Percentiles rank a stretch among this genome's conserved stretches.
Evolutionary conservation across 2,329 filamentous ascomycete species (phyloP).

Genomic region (Bertia moriformis): DNA sequence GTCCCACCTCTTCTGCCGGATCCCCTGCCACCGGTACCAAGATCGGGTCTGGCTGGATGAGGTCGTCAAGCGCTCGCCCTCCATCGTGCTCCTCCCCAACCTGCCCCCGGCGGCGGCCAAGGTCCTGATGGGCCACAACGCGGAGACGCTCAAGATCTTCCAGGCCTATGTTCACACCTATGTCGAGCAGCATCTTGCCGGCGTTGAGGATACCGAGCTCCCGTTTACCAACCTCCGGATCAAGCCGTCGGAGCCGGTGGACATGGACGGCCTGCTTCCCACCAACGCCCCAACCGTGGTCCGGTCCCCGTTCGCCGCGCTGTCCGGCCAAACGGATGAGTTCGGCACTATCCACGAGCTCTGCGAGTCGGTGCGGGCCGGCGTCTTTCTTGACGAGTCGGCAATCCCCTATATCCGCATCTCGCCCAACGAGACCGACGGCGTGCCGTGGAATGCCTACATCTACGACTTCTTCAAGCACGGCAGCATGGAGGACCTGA

Average conservation of each 20-base stretch:
- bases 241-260: slow-evolving; percentile 13
- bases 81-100: slow-evolving; percentile 47
- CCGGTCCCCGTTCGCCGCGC: slow-evolving; percentile 55
- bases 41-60: slow-evolving; percentile 28
- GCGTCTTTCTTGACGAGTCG: slow-evolving; percentile 61
- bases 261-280: slow-evolving; percentile 8
- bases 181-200: slow-evolving; percentile 43
- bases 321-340: slow-evolving; percentile 52
- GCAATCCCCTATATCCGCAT: slow-evolving; percentile 57
- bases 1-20: slow-evolving; percentile 54
- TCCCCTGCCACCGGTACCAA: slow-evolving; percentile 26
- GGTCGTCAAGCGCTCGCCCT: slow-evolving; percentile 42
- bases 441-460: slow-evolving; percentile 45
- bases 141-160: slow-evolving; percentile 51
- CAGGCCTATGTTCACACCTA: slow-evolving; percentile 56
- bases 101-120: slow-evolving; percentile 41
- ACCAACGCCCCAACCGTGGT: slow-evolving; percentile 6
- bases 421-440: slow-evolving; percentile 32
- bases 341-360: slow-evolving; percentile 55
- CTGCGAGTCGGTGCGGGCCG: slow-evolving; percentile 47
- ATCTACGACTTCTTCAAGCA: slow-evolving; percentile 68
- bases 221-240: slow-evolving; percentile 41
- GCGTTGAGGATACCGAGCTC: slow-evolving; percentile 34
- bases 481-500: slow-evolving; percentile 45
- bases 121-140: slow-evolving; percentile 47